Base-by-base conservation (phyloP, 108 stramenopile genomes). In the Halocafeteria seosinensis region DNA sequence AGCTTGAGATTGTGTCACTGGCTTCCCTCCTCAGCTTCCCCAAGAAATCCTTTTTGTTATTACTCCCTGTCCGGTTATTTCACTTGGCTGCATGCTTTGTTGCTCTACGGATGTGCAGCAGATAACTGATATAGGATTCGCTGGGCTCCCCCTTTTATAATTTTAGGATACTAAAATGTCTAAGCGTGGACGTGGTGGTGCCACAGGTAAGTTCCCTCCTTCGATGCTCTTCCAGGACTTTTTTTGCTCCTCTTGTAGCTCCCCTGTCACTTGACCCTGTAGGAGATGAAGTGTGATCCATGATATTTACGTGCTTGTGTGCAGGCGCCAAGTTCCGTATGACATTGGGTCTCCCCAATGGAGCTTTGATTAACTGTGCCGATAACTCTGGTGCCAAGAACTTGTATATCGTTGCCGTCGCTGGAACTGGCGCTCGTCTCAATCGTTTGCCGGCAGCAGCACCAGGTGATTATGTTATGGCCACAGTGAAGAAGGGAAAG, bases 341-440 rank as follows among this genome's bases (percentile, higher is more conserved):
- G 69, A 87, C 93, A 38, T 89, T 95, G 59, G 97, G 94, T 88
- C 89, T 99, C 5, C 97, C 97, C 66, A 85, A 79, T 55, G 92
- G 90, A 34, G 97, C 97, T 64, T 91, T 95, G 47, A 78, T 99
- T 59, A 99, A 99, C 92, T 99, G 97, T 77, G 94, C 94, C 62
- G 97, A 99, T 78, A 99, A 99, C 91, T 87, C 90, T 57, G 97
- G 97, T n/a, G 97, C 97, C 64, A 95, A 95, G 85, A 95, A 90
- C 80, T 77, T 99, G 53, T 85, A 83, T 80, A 91, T 99, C 74
- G 92, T 99, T 63, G 83, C 94, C 50, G 97, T 99, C 23, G 90
- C 89, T 80, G 92, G 92, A 73, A 88, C 90, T 76, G 90, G 91
- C 52, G 94, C 90, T 53, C 87, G 97, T 38, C 76, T 96, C 79